A percentile compares a stretch with the other conserved stretches of the same genome.
Evolutionary conservation across 2,329 filamentous ascomycete species (phyloP).

Genomic region (Hypoxylon sp.): DNA sequence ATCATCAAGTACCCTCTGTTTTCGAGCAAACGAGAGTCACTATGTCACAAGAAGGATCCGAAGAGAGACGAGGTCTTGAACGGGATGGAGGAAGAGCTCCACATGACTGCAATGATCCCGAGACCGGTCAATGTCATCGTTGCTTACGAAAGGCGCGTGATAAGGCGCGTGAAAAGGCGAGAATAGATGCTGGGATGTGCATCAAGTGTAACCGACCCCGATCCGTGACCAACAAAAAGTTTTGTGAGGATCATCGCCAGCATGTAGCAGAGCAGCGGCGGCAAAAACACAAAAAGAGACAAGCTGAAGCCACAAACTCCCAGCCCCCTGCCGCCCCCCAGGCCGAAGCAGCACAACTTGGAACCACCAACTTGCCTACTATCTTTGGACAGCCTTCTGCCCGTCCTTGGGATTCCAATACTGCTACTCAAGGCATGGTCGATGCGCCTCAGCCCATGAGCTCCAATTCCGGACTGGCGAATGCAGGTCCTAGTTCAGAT

Average conservation of each 20-base stretch:
- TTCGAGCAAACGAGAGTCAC: background rate
- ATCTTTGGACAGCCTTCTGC: background rate
- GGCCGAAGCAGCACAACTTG: background rate
- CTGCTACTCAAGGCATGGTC: background rate
- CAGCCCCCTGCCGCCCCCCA: background rate
- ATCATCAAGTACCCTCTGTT: background rate
- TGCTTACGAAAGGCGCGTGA: background rate
- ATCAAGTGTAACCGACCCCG: background rate
- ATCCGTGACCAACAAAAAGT: background rate
- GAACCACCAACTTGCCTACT: background rate
- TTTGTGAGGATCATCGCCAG: background rate
- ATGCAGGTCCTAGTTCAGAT: too few species aligned
- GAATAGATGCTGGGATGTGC: background rate
- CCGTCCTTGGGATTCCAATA: background rate
- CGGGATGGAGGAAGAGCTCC: background rate
- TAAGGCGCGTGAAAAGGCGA: too few species aligned
- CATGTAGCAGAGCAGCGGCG: background rate
- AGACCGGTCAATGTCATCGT: background rate
- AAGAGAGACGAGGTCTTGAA: background rate
- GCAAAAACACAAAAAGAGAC: background rate
- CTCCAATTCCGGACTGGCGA: background rate
- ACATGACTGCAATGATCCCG: background rate
- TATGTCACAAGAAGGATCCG: background rate
- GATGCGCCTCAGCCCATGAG: background rate
- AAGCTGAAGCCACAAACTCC: background rate